Evolutionary conservation across 192 early-diverging fungal genomes (phyloP).

Genomic region (Coemansia sp.): DNA sequence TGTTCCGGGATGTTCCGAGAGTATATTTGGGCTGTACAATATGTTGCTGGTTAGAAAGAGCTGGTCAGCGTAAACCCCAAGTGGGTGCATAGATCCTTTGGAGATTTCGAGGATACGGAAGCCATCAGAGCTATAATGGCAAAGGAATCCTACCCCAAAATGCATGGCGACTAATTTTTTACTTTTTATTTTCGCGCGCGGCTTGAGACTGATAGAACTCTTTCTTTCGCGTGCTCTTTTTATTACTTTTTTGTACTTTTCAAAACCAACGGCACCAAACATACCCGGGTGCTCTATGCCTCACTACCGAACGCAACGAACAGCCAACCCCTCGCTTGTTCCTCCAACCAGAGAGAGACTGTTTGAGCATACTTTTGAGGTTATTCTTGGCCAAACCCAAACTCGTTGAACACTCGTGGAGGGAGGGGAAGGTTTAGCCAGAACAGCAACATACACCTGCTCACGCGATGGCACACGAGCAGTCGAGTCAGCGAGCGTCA

Average conservation of each 20-base stretch:
- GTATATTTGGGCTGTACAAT: no score
- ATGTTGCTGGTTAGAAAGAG: no score
- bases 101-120: background rate
- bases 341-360: no score
- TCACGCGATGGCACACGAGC: background rate
- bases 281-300: background rate
- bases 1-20: background rate
- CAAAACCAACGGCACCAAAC: background rate
- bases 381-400: no score
- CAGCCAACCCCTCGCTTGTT: no score
- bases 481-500: conserved; percentile 21
- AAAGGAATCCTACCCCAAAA: background rate
- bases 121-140: background rate
- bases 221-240: conserved; percentile 1
- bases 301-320: background rate
- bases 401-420: background rate
- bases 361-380: no score
- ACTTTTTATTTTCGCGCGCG: background rate
- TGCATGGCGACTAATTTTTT: background rate
- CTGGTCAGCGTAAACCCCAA: background rate
- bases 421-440: background rate
- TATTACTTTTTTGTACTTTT: background rate
- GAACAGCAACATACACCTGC: background rate
- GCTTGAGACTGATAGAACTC: background rate
- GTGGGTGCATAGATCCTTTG: background rate